Percentiles rank a stretch among this genome's conserved stretches.
These are phyloP conservation scores for Eremothecium gossypii DNA, from an alignment of 1,139 yeast species.

Conservation along the genomic window DNA sequence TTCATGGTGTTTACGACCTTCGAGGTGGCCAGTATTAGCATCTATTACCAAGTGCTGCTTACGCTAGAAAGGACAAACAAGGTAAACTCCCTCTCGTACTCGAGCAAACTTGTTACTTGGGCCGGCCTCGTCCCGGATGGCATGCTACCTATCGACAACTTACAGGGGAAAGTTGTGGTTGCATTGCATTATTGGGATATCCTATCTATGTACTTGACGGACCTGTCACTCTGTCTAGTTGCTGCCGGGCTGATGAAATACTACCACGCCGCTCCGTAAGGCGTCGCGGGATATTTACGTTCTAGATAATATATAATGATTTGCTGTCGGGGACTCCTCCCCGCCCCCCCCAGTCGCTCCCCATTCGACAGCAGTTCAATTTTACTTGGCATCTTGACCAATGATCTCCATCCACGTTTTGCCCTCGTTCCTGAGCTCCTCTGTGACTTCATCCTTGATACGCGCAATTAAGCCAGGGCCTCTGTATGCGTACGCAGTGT, in stretches of 20 bases:
- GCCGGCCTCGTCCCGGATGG: slow-evolving; percentile 29
- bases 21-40: slow-evolving; percentile 30
- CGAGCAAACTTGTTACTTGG: slow-evolving; percentile 24
- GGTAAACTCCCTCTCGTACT: slow-evolving; percentile 21
- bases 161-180: slow-evolving; percentile 22
- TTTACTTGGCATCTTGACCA: slow-evolving; percentile 42
- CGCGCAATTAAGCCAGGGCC: slow-evolving; percentile 85
- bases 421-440: slow-evolving; percentile 60
- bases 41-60: slow-evolving; percentile 26
- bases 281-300: too few species aligned
- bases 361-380: background rate
- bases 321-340: too few species aligned
- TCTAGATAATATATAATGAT: too few species aligned
- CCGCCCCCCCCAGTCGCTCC: too few species aligned
- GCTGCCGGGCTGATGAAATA: slow-evolving; percentile 31
- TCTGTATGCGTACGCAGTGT: slow-evolving; percentile 84
- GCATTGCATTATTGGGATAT: slow-evolving; percentile 35
- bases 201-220: slow-evolving; percentile 32
- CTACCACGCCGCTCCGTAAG: slow-evolving; percentile 5
- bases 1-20: slow-evolving; percentile 32
- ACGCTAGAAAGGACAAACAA: slow-evolving; percentile 23
- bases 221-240: slow-evolving; percentile 34
- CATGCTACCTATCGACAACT: slow-evolving; percentile 23
- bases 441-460: slow-evolving; percentile 65
- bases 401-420: slow-evolving; percentile 77